These are phyloP conservation scores for Aspergillus campestris DNA, from an alignment of 495 filamentous ascomycete species.

Conservation along the genomic window DNA sequence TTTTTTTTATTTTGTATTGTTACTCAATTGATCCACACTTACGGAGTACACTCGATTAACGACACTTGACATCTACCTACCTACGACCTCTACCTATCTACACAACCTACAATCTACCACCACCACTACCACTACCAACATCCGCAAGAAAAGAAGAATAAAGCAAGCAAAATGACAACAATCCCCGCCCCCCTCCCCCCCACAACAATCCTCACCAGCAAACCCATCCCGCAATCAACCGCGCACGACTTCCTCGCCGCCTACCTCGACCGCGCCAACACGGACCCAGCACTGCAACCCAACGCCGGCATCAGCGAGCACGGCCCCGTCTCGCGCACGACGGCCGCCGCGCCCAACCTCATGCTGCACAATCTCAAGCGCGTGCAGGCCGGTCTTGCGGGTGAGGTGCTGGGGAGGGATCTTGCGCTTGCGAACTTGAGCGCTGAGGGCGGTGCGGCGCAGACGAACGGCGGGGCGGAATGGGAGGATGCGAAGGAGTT, in stretches of 20 bases:
- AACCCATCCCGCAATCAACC: constrained; percentile 38
- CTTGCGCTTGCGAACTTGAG: constrained; percentile 32
- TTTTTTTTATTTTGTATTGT: not conserved
- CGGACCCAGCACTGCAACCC: constrained; percentile 56
- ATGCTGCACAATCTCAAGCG: constrained; percentile 58
- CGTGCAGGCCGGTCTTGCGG: constrained; percentile 55
- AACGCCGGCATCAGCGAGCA: constrained; percentile 53
- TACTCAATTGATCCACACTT: not conserved
- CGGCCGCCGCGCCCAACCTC: constrained; percentile 46
- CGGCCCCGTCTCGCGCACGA: constrained; percentile 47
- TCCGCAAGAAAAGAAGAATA: no score
- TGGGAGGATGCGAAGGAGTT: constrained; percentile 47
- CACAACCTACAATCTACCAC: not conserved
- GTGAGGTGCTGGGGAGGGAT: constrained; percentile 47
- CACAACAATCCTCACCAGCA: constrained; percentile 33
- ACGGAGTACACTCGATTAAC: not conserved
- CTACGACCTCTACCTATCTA: no score
- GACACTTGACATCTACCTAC: not conserved
- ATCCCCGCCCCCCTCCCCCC: constrained; percentile 40
- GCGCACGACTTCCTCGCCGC: constrained; percentile 49
- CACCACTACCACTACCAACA: not conserved
- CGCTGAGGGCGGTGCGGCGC: constrained; percentile 20
- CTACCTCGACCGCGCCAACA: constrained; percentile 48
- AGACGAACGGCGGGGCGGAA: constrained; percentile 17
- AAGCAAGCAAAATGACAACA: constrained; percentile 27